phyloP scores from a whole-genome alignment of 176 grass and related monocot genomes.

The Phoenix dactylifera region DNA sequence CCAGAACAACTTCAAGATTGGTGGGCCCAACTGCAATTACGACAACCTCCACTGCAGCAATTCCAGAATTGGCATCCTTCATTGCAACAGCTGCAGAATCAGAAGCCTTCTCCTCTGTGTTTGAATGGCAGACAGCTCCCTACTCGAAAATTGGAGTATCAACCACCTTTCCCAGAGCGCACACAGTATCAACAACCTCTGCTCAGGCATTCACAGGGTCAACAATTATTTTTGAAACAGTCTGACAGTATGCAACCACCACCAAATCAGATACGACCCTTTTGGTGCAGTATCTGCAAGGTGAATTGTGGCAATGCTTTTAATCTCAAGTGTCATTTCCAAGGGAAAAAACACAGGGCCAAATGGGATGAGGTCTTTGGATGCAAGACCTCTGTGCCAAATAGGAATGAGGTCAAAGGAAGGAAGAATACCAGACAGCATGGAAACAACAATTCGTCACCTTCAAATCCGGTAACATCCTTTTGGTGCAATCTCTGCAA shows the following conservation, averaged over 20 bases:
- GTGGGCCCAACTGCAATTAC: not conserved
- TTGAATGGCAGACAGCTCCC: not conserved
- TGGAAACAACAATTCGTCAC: too few relatives aligned
- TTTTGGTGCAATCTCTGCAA: too few relatives aligned
- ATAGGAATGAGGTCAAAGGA: constrained; percentile 3
- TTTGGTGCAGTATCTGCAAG: constrained; percentile 1
- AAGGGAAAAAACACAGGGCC: constrained; percentile 59
- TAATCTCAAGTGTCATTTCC: constrained; percentile 9
- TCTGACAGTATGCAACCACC: not conserved
- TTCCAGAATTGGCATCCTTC: not conserved
- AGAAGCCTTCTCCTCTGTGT: not conserved
- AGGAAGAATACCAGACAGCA: too few relatives aligned
- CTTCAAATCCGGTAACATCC: too few relatives aligned
- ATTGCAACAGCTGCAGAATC: not conserved
- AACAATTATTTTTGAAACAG: not conserved
- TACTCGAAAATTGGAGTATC: too few relatives aligned
- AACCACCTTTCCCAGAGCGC: not conserved
- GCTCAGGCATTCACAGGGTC: not conserved
- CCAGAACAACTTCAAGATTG: not conserved
- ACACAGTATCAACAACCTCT: constrained; percentile 2
- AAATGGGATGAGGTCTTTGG: constrained; percentile 46
- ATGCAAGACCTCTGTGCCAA: constrained; percentile 20
- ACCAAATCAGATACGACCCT: not conserved
- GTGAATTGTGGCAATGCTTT: constrained; percentile 1
- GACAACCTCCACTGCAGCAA: not conserved